These are phyloP conservation scores for Pleurozium schreberi DNA, from an alignment of 225 moss, liverwort and hornwort species.

Conservation along the genomic window DNA sequence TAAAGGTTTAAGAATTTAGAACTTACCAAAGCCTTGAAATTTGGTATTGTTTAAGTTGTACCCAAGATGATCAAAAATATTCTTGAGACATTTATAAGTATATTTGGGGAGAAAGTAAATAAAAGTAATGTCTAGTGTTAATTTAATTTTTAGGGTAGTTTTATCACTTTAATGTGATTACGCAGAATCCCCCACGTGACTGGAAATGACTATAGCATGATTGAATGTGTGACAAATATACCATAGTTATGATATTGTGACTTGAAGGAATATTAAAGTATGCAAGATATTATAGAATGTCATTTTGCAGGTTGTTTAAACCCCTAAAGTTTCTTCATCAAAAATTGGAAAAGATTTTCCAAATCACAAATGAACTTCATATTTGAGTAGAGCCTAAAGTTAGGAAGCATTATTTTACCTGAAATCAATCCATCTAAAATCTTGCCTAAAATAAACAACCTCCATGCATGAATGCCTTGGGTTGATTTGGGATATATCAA, in stretches of 20 bases:
- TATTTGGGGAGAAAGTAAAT: not conserved
- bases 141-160: not conserved
- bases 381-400: too few species aligned
- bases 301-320: not conserved
- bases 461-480: not conserved
- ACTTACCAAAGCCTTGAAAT: not conserved
- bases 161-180: not conserved
- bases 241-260: not conserved
- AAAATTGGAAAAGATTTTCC: rapidly evolving
- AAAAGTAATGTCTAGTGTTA: too few species aligned
- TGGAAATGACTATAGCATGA: not conserved
- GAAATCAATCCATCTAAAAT: not conserved
- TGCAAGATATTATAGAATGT: too few species aligned
- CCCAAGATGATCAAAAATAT: not conserved
- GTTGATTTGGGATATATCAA: rapidly evolving
- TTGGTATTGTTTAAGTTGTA: not conserved
- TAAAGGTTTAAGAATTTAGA: not conserved
- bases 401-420: not conserved
- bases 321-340: too few species aligned
- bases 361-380: too few species aligned
- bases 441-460: not conserved
- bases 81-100: not conserved
- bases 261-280: not conserved
- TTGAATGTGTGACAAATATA: not conserved
- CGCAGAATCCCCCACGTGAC: rapidly evolving